Percentiles rank a stretch among this genome's conserved stretches.
These are phyloP conservation scores for Neophaeococcomyces mojaviensis DNA, from an alignment of 2,329 filamentous ascomycete genomes.

Conservation along the genomic window DNA sequence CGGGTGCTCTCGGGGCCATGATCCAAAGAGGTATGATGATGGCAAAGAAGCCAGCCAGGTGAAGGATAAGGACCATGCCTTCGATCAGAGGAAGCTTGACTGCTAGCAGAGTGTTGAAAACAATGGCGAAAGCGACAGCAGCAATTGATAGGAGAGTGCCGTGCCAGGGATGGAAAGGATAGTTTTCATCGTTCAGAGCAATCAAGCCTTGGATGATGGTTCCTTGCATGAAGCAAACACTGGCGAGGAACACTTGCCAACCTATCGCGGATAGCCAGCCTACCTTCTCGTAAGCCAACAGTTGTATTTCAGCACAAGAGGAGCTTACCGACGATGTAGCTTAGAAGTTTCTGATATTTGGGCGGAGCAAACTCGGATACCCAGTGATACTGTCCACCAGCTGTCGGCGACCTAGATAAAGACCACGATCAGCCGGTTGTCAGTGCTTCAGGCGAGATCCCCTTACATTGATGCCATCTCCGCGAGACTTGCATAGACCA, in stretches of 20 bases:
- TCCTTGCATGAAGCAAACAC: conserved; percentile 31
- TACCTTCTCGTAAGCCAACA: conserved; percentile 21
- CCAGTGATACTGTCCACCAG: conserved; percentile 33
- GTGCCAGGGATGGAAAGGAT: conserved; percentile 35
- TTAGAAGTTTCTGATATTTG: conserved; percentile 25
- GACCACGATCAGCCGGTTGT: no score
- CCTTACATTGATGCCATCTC: conserved; percentile 47
- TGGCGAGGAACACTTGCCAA: conserved; percentile 17
- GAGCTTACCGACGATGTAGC: no score
- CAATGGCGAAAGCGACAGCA: conserved; percentile 29
- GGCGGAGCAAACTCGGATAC: conserved; percentile 25
- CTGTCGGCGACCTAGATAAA: conserved; percentile 1
- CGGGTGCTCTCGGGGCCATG: conserved; percentile 30
- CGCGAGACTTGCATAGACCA: conserved; percentile 38
- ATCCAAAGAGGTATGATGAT: conserved; percentile 37
- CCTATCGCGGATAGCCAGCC: conserved; percentile 24
- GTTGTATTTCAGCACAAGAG: no score
- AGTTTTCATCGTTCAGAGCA: conserved; percentile 34
- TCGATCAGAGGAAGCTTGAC: conserved; percentile 33
- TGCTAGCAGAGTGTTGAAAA: conserved; percentile 35
- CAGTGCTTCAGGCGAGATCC: no score
- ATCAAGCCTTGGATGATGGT: conserved; percentile 38
- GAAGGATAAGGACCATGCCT: conserved; percentile 32
- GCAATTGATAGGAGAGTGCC: conserved; percentile 35
- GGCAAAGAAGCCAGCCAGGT: conserved; percentile 34